Evolutionary conservation across 352 stramenopile genomes (phyloP).

Genomic region (Discostella stelligera): DNA sequence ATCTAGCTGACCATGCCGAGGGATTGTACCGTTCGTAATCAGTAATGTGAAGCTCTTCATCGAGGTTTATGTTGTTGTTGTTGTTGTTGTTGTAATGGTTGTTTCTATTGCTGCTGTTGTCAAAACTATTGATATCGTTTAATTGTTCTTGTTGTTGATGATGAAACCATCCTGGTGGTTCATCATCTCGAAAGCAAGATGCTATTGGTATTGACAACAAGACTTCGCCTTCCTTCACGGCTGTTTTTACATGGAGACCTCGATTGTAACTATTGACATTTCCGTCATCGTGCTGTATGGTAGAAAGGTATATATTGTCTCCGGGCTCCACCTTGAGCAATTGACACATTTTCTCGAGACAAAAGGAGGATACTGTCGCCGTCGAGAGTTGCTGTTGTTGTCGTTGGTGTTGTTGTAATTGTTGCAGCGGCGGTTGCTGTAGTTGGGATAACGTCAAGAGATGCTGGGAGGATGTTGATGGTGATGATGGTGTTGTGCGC

Average conservation of each 20-base stretch:
- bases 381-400: not conserved
- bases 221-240: constrained; percentile 43
- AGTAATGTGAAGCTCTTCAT: constrained; percentile 35
- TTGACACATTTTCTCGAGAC: constrained; percentile 25
- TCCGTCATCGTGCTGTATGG: not conserved
- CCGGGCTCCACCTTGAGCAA: constrained; percentile 17
- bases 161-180: constrained; percentile 53
- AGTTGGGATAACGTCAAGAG: not conserved
- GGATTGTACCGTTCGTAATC: constrained; percentile 42
- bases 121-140: no score
- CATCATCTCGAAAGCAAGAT: constrained; percentile 67
- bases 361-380: not conserved
- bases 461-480: not conserved
- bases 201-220: constrained; percentile 64
- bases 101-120: constrained; percentile 8
- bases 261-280: not conserved
- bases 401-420: not conserved
- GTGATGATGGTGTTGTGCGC: not conserved
- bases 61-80: not conserved
- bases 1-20: constrained; percentile 58
- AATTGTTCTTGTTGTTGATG: not conserved
- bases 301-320: constrained; percentile 20
- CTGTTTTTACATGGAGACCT: constrained; percentile 19
- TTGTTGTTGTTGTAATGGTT: not conserved
- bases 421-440: not conserved